Conservation (phyloP, 345 rosid genomes). For the Citrus maxima region DNA sequence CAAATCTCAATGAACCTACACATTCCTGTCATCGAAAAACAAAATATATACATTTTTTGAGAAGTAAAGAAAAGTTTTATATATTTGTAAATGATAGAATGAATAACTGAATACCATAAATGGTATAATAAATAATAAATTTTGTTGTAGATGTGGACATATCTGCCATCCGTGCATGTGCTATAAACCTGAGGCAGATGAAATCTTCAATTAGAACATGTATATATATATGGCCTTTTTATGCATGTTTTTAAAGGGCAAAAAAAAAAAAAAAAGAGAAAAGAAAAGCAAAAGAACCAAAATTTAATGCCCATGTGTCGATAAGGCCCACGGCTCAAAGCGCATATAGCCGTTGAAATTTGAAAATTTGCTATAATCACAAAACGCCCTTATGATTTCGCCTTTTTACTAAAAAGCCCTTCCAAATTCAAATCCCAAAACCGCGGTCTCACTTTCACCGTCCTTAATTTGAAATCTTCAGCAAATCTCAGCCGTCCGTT, state of each 20-base stretch:
- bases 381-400: not conserved
- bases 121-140: no score
- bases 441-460: constrained; percentile 26
- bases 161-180: no score
- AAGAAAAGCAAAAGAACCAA: not conserved
- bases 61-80: no score
- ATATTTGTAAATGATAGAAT: no score
- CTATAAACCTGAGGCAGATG: no score
- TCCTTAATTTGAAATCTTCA: constrained; percentile 20
- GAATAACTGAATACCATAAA: no score
- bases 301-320: not conserved
- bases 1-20: no score
- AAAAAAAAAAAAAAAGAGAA: not conserved
- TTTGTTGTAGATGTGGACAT: no score
- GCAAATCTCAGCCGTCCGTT: constrained; percentile 45
- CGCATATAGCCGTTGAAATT: constrained; percentile 28
- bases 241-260: not conserved
- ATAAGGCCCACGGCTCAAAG: constrained; percentile 1
- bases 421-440: constrained; percentile 44
- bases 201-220: no score
- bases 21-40: no score
- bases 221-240: no score
- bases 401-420: constrained; percentile 17
- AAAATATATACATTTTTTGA: no score
- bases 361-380: not conserved